Conservation (phyloP, 192 early-diverging fungal species). For the Podila epigama region DNA sequence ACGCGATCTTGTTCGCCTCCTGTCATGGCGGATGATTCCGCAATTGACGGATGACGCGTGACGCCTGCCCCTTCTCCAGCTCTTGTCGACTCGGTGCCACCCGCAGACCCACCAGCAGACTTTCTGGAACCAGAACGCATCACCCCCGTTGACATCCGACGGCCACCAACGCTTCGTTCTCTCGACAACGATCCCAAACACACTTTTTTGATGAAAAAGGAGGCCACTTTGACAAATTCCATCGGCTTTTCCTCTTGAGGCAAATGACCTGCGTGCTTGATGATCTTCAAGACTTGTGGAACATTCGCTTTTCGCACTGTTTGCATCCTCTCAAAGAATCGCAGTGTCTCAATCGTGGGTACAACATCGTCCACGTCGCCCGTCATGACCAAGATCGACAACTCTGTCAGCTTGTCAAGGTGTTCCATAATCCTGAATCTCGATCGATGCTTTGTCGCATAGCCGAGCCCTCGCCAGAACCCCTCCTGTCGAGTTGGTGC, state of each 20-base stretch:
- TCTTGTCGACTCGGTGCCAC: background rate
- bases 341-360: conserved; percentile 29
- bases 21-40: too few relatives aligned
- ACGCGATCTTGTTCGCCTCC: too few relatives aligned
- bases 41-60: too few relatives aligned
- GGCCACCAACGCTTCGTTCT: conserved; percentile 10
- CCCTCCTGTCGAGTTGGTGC: conserved; percentile 14
- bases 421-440: conserved; percentile 23
- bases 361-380: conserved; percentile 37
- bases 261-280: conserved; percentile 36
- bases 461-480: conserved; percentile 30
- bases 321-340: conserved; percentile 27
- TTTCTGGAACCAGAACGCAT: background rate
- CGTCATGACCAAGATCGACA: conserved; percentile 35
- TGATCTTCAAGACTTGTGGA: conserved; percentile 30
- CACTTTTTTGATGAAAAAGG: conserved; percentile 35
- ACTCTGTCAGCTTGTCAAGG: conserved; percentile 15
- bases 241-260: conserved; percentile 29
- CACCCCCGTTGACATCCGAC: too few relatives aligned
- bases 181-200: conserved; percentile 24
- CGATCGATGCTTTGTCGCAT: conserved; percentile 12
- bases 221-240: conserved; percentile 30
- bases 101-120: background rate
- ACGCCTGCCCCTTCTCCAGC: too few relatives aligned
- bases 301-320: conserved; percentile 13